Evolutionary conservation across 2,329 filamentous ascomycete species (phyloP).

Genomic region (Claviceps sp.): DNA sequence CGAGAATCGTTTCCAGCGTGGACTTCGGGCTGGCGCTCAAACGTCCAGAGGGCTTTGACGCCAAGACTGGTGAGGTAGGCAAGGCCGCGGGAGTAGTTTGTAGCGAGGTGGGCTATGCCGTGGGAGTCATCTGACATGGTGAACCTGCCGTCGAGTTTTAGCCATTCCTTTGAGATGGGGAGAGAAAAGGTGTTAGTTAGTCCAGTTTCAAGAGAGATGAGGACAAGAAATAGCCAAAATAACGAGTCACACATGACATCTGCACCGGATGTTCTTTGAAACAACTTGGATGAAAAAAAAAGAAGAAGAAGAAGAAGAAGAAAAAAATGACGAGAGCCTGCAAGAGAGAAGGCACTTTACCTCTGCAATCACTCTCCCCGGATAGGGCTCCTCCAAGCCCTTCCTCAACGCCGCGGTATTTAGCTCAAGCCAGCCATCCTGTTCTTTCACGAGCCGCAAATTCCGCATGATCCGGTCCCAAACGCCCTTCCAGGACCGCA

Average conservation of each 20-base stretch:
- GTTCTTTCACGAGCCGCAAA: slow-evolving; percentile 52
- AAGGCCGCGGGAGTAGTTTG: slow-evolving; percentile 62
- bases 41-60: slow-evolving; percentile 48
- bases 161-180: slow-evolving; percentile 44
- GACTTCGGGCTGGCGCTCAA: slow-evolving; percentile 22
- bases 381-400: slow-evolving; percentile 84
- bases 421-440: slow-evolving; percentile 76
- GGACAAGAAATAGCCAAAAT: too few species aligned
- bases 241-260: too few species aligned
- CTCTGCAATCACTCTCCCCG: slow-evolving; percentile 63
- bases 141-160: slow-evolving; percentile 62
- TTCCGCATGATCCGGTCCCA: slow-evolving; percentile 69
- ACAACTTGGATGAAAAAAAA: neutral
- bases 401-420: slow-evolving; percentile 83
- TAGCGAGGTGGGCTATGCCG: slow-evolving; percentile 72
- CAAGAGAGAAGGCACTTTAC: slow-evolving; percentile 29
- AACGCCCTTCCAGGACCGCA: slow-evolving; percentile 45
- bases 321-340: neutral
- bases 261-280: too few species aligned
- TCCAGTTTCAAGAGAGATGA: neutral
- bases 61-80: slow-evolving; percentile 56
- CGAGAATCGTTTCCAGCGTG: slow-evolving; percentile 13
- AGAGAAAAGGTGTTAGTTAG: neutral
- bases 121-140: slow-evolving; percentile 94
- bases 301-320: neutral